Conservation (phyloP, 306 rosid species). For the Cyclanthera cordifolia region DNA sequence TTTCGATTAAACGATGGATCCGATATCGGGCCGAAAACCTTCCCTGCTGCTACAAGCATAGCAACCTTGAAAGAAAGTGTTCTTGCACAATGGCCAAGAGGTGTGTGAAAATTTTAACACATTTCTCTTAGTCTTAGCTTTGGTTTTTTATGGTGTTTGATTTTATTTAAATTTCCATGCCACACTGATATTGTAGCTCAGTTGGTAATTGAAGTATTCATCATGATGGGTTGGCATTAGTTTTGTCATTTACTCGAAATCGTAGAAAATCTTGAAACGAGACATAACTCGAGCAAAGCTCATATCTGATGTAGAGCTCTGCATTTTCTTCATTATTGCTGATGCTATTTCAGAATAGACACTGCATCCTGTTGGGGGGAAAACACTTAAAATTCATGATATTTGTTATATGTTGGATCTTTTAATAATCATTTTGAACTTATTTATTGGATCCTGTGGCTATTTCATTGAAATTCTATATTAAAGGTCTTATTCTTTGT, state of each 20-base stretch:
- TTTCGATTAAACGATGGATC: constrained; percentile 76
- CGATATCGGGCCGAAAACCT: constrained; percentile 74
- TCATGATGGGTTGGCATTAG: constrained; percentile 8
- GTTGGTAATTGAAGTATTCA: constrained; percentile 7
- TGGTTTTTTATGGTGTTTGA: background rate
- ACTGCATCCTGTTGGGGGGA: background rate
- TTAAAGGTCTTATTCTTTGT: background rate
- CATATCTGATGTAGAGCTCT: constrained; percentile 7
- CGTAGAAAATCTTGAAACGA: background rate
- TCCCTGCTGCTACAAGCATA: constrained; percentile 65
- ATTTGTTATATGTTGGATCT: background rate
- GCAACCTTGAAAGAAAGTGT: constrained; percentile 63
- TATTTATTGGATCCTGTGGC: background rate
- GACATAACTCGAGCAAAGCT: background rate
- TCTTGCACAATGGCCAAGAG: constrained; percentile 90
- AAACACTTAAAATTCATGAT: background rate
- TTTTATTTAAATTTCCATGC: background rate
- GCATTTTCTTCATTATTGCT: constrained; percentile 6
- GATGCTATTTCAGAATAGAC: background rate
- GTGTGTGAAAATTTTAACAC: constrained; percentile 19
- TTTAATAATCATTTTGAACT: background rate
- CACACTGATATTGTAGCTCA: background rate
- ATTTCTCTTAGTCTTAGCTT: background rate
- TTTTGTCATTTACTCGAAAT: background rate
- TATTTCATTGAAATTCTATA: background rate